A percentile compares a stretch with the other conserved stretches of the same genome.
phyloP scores from a whole-genome alignment of 2,329 filamentous ascomycete species.

The Ophiostoma piceae region DNA sequence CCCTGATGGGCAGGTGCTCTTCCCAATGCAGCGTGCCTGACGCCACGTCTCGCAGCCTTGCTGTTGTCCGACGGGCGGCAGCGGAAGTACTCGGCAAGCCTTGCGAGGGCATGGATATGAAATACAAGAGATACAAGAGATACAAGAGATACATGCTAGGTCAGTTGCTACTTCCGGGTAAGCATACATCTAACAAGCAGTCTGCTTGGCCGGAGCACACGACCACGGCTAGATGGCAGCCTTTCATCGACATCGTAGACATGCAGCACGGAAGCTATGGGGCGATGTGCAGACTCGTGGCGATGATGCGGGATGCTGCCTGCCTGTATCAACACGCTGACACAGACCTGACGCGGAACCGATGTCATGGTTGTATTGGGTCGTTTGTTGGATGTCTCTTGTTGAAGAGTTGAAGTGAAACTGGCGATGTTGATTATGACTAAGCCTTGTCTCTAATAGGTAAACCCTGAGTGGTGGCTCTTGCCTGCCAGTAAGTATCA shows the following conservation, averaged over 20 bases:
- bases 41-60: constrained; percentile 6
- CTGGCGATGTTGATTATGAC: neutral
- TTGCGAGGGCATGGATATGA: neutral
- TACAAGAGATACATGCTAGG: neutral
- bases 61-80: constrained; percentile 1
- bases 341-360: neutral
- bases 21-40: constrained; percentile 3
- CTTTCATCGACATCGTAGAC: neutral
- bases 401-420: neutral
- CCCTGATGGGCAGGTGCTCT: neutral
- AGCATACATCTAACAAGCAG: neutral
- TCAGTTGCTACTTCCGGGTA: neutral
- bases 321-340: neutral
- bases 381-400: neutral
- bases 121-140: no score
- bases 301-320: neutral
- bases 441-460: neutral
- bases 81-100: neutral
- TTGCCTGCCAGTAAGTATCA: neutral
- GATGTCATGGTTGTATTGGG: neutral
- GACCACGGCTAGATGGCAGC: neutral
- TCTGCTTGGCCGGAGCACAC: neutral
- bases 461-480: neutral
- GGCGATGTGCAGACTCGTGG: neutral
- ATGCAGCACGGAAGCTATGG: neutral